Evolutionary conservation across 345 rosid genomes (phyloP), one percentile per base, ranked within the genome.

Genomic region (Gossypium mustelinum): DNA sequence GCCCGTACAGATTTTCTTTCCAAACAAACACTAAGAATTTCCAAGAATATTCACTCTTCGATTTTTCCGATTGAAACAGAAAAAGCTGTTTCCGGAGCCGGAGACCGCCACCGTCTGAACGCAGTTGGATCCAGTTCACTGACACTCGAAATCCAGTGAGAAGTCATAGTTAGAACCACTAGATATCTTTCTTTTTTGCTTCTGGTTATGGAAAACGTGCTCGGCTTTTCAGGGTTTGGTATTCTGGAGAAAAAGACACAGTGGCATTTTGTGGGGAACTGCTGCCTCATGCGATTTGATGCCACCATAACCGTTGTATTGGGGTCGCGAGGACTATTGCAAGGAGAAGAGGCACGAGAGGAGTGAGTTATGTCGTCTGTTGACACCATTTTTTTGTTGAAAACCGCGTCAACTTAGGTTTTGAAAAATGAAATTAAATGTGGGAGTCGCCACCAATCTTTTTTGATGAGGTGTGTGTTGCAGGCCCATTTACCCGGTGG

Each of bases 271-370:
- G 75, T 13, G 68, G 74, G 48, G 24, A 22, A 3, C 24, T 51
- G 59, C 9, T 75, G 85, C 81, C 80, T 55, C 70, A 88, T 84
- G 92, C 85, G 84, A 82, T 79, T 90, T 88, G 83, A 96, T 93
- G 99, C 98, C 99, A 89, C 89, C 92, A 52, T 97, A 95, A 85
- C 91, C 94, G 81, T 85, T 83, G 78, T 89, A 94, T 71, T 90
- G 86, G 93, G 97, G 91, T 86, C 96, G 97, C 88, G 93, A 91
- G 81, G 97, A 90, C 76, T 87, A 88, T 81, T 84, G 82, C 75
- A 89, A 85, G 87, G 95, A 90, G 82, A 85, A 94, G 90, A 93
- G 88, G 92, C 86, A 87, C 88, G 97, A 91, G 27, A 85, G 97
- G 87, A 85, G 87, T 65, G 91, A 88, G 87, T 77, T 2, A 27